Conservation (phyloP, 225 moss, liverwort and hornwort genomes). For the Pseudisothecium myosuroides region DNA sequence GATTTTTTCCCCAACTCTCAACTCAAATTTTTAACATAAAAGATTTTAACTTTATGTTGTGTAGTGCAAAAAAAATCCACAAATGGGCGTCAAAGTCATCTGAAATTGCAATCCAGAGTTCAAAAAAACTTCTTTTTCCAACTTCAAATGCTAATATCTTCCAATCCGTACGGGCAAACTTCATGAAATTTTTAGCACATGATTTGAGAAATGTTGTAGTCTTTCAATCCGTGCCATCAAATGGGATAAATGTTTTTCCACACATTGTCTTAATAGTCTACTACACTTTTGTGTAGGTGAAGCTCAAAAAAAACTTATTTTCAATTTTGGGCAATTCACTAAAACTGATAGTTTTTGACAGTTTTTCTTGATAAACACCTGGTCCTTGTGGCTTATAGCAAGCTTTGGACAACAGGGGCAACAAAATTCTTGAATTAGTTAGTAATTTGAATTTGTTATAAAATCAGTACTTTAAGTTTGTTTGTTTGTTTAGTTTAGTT, state of each 20-base stretch:
- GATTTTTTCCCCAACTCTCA: too few species aligned
- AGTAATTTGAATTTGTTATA: neutral
- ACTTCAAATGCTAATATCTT: too few species aligned
- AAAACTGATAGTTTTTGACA: neutral
- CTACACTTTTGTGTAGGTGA: rapidly evolving
- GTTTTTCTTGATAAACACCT: neutral
- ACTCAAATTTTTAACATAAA: too few species aligned
- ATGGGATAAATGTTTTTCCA: neutral
- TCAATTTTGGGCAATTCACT: neutral
- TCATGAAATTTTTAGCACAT: too few species aligned
- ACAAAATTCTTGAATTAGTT: neutral
- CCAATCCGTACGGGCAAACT: too few species aligned
- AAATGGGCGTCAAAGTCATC: too few species aligned
- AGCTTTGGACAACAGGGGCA: neutral
- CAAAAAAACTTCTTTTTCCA: too few species aligned
- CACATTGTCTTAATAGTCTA: neutral
- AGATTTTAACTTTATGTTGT: too few species aligned
- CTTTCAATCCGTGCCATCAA: neutral
- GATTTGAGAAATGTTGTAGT: rapidly evolving
- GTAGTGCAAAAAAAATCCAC: too few species aligned
- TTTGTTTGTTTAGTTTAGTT: too few species aligned
- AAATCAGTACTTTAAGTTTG: too few species aligned
- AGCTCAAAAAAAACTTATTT: neutral
- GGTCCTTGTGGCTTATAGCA: neutral
- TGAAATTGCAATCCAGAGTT: too few species aligned